These are phyloP conservation scores for Daldinia childiae DNA, from an alignment of 495 filamentous ascomycete species.

Conservation along the genomic window DNA sequence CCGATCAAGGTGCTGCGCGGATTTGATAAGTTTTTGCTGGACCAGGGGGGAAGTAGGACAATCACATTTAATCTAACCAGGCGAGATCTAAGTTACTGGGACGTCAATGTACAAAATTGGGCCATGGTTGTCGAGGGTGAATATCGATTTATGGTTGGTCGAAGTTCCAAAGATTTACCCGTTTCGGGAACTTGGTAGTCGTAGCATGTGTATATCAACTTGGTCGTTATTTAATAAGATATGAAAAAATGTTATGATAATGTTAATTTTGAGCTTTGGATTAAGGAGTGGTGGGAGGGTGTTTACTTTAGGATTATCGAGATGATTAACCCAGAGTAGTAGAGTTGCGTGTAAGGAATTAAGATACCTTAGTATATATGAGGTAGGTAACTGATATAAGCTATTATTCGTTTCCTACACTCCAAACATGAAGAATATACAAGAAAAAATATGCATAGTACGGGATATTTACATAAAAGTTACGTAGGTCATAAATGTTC, in stretches of 20 bases:
- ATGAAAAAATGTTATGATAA: too few relatives aligned
- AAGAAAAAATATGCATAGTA: background rate
- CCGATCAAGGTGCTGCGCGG: background rate
- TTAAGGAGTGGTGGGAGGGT: too few relatives aligned
- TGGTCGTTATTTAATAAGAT: background rate
- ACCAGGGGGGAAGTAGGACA: background rate
- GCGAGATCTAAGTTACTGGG: background rate
- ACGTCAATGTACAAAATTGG: background rate
- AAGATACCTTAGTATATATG: too few relatives aligned
- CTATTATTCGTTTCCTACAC: too few relatives aligned
- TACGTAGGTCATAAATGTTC: slow-evolving; percentile 18
- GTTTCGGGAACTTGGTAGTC: background rate
- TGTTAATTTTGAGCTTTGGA: too few relatives aligned
- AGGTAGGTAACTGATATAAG: too few relatives aligned
- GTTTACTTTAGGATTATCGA: too few relatives aligned
- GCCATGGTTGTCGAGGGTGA: background rate
- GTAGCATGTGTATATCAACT: background rate
- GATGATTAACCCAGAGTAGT: too few relatives aligned
- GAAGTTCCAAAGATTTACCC: background rate
- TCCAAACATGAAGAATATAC: too few relatives aligned
- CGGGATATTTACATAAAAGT: slow-evolving; percentile 9
- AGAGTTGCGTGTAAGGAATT: too few relatives aligned
- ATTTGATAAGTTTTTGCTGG: background rate
- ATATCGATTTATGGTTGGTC: background rate
- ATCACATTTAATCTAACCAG: background rate